These are phyloP conservation scores for Coniella lustricola DNA, from an alignment of 2,329 filamentous ascomycete species.

Conservation along the genomic window DNA sequence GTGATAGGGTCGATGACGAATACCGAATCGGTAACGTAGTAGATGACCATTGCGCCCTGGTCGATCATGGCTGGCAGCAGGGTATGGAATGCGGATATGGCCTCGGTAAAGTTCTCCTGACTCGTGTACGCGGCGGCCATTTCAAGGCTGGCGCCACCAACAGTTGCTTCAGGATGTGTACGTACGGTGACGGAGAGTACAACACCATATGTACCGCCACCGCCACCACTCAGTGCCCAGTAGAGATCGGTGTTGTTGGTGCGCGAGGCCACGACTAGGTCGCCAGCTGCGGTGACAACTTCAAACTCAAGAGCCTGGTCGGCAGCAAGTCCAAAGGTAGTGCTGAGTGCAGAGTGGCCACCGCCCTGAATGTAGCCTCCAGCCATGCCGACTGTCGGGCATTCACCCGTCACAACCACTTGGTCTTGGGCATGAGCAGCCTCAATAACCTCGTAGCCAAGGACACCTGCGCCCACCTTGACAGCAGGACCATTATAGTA, in stretches of 20 bases:
- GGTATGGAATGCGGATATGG: conserved; percentile 20
- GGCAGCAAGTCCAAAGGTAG: conserved; percentile 40
- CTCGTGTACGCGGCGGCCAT: conserved; percentile 18
- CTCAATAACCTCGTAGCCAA: conserved; percentile 44
- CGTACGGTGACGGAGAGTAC: conserved; percentile 23
- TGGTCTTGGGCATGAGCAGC: conserved; percentile 25
- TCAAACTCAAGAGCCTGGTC: conserved; percentile 42
- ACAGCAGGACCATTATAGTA: conserved; percentile 41
- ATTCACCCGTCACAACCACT: conserved; percentile 19
- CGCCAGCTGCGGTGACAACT: conserved; percentile 38
- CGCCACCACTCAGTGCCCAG: conserved; percentile 41
- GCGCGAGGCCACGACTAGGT: conserved; percentile 32
- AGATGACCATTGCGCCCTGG: conserved; percentile 21
- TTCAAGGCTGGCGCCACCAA: conserved; percentile 18
- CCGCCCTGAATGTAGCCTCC: conserved; percentile 43
- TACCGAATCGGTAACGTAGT: conserved; percentile 17
- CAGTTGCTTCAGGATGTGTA: conserved; percentile 17
- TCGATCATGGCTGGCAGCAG: conserved; percentile 21
- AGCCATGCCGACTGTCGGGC: conserved; percentile 39
- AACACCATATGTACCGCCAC: conserved; percentile 30
- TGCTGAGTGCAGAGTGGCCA: conserved; percentile 46
- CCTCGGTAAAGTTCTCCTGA: conserved; percentile 18
- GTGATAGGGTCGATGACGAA: conserved; percentile 22
- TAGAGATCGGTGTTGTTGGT: conserved; percentile 38
- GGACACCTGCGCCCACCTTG: conserved; percentile 48